Conservation (phyloP, 2,329 filamentous ascomycete genomes). For the Monosporascus sp. region DNA sequence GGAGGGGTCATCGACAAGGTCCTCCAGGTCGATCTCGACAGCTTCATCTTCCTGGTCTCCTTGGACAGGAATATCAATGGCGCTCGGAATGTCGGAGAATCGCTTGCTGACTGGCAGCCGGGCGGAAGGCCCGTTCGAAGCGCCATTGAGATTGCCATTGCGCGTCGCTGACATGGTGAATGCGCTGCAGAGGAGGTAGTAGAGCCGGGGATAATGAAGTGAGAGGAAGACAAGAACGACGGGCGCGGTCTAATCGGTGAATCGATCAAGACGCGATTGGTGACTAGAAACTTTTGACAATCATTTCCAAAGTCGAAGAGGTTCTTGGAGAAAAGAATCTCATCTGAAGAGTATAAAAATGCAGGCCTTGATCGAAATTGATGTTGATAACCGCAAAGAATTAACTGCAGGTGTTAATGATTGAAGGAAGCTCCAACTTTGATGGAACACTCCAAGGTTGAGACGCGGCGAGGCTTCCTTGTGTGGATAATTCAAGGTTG, state of each 20-base stretch:
- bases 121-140: conserved; percentile 31
- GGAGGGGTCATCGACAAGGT: conserved; percentile 86
- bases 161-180: conserved; percentile 35
- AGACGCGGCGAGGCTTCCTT: no score
- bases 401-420: no score
- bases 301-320: neutral
- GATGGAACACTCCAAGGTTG: no score
- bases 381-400: no score
- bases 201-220: neutral
- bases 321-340: neutral
- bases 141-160: conserved; percentile 40
- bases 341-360: neutral
- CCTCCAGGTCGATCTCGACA: conserved; percentile 90
- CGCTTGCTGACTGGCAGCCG: conserved; percentile 43
- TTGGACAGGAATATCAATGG: conserved; percentile 62
- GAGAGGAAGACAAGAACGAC: neutral
- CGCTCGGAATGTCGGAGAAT: conserved; percentile 59
- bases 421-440: no score
- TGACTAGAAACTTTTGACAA: neutral
- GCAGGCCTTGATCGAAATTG: neutral
- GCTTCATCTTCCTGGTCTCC: conserved; percentile 62
- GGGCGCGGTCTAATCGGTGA: neutral
- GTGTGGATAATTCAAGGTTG: no score
- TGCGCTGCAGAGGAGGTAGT: conserved; percentile 7
- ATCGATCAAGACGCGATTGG: neutral